Base-by-base conservation (phyloP, 164 flowering plant species). In the Pachysandra terminalis region DNA sequence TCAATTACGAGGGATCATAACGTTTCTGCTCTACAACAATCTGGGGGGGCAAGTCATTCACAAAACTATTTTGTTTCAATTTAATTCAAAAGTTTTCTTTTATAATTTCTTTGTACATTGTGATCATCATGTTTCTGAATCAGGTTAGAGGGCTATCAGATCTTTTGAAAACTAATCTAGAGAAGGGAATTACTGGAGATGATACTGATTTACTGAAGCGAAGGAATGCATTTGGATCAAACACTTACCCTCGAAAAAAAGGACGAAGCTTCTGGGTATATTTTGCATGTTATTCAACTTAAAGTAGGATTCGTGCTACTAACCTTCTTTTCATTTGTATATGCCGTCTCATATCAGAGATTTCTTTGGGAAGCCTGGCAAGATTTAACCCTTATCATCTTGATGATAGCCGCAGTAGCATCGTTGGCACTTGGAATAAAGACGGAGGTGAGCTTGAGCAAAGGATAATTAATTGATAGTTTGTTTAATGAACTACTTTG, bases 341-440 rank as follows among this genome's bases (percentile, higher is more conserved):
- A 5, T 62, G 22, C 23, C 51, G 7, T 32, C 37, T 52, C 61
- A 13, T 40, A 15, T 23, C 61, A 96, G 99, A 80, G 73, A 72
- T 96, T 96, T 71, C 81, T 96, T 24, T 93, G 94, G 98, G 98
- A 96, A 71, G 96, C 99, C 60, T 93, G 98, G 83, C 90, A 89
- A 68, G 98, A 96, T 74, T 78, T 90, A 9, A 96, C 99, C 16
- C 82, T 93, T 58, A 87, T 96, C 65, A 96, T 96, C 77, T 77
- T 96, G 85, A 93, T 96, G 84, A 65, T 90, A 61, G 99, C 99
- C 76, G 99, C 98, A 16, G 95, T 76, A 65, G 89, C 93, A 74
- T 96, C 99, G 40, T 74, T 96, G 75, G 98, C 74, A 5, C 78
- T 96, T 41, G 97, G 98, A 32, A 96, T 93, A 74, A 93, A 93